Base-by-base conservation (phyloP, 1,284 basidiomycete genomes). In the Cystobasidium pallidum region DNA sequence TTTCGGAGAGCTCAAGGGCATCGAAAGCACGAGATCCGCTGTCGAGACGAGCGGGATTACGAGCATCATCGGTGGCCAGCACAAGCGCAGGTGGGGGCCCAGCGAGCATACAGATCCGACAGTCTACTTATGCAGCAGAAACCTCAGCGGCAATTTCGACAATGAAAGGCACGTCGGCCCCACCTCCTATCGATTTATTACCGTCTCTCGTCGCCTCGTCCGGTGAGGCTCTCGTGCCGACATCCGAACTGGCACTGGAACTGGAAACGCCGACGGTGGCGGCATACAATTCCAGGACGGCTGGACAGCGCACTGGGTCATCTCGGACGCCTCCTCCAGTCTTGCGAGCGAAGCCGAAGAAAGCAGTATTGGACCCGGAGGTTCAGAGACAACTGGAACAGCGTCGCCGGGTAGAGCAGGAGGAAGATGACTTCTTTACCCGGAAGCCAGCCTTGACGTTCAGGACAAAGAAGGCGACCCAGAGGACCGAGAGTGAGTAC, bases 381-480 rank as follows among this genome's bases (percentile, higher is more conserved):
- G 67, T 39, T 19, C 43, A 36, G 67, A 41, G 36, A 28, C 26
- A 62, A 32, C 57, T 62, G 30, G 55, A 24, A 24, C 55, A 19
- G 4, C 55, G 54, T 26, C n/a, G 58, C 6, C 54, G 62, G 21
- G 28, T 47, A 26, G 67, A 70, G 26, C 28, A 47, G 15, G 43
- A 61, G 34, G 67, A 26, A 21, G 67, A 59, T 39, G 58, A 70
- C 55, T 70, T 70, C 67, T 70, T 70, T 36, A 70, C 67, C 10
- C 47, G 30, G 13, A 70, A 70, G 47, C 39, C 55, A 24, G 28
- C 41, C 26, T 26, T 70, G 26, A 52, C 21, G n/a, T 70, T 70
- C 58, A 36, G 30, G 57, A 49, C 55, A 17, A 64, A 64, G 62
- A 52, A 43, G 8, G 59, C 43, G 13, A 39, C n/a, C 17, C 47